Percentiles rank a stretch among this genome's conserved stretches.
Conservation (phyloP, 2,329 filamentous ascomycete species). For the Ceratocystis destructans region DNA sequence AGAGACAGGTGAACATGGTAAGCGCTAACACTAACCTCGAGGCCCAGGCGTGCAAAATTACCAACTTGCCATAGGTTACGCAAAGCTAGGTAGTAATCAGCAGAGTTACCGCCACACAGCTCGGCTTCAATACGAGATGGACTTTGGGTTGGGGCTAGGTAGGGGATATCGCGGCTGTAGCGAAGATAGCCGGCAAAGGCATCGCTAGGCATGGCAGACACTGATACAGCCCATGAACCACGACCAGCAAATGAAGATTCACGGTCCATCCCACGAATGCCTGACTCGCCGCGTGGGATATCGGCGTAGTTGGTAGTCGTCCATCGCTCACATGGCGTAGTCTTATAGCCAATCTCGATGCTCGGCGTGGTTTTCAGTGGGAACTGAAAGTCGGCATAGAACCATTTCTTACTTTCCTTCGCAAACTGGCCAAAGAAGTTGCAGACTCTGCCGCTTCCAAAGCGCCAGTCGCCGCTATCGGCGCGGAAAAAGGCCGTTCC, state of each 20-base stretch:
- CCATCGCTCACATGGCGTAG: conserved; percentile 25
- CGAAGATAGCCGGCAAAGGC: conserved; percentile 28
- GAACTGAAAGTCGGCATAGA: conserved; percentile 23
- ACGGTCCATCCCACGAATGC: conserved; percentile 29
- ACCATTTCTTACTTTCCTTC: conserved; percentile 24
- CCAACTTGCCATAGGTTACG: conserved; percentile 33
- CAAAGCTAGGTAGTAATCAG: conserved; percentile 30
- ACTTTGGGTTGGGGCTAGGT: conserved; percentile 22
- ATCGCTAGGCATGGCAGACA: conserved; percentile 23
- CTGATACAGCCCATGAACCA: conserved; percentile 32
- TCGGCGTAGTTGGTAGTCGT: conserved; percentile 25
- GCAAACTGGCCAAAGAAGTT: conserved; percentile 27
- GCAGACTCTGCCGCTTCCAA: conserved; percentile 24
- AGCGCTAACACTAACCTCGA: conserved; percentile 33
- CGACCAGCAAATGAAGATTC: conserved; percentile 23
- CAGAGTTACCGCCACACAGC: conserved; percentile 28
- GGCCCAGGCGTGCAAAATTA: conserved; percentile 30
- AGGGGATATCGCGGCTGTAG: conserved; percentile 27
- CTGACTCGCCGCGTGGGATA: conserved; percentile 25
- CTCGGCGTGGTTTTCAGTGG: conserved; percentile 27
- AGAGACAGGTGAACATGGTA: conserved; percentile 33
- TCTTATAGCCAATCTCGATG: conserved; percentile 32
- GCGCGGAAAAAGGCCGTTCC: conserved; percentile 29
- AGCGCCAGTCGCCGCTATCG: conserved; percentile 32
- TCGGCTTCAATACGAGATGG: conserved; percentile 32